A percentile compares a stretch with the other conserved stretches of the same genome.
Evolutionary conservation across 495 filamentous ascomycete species (phyloP).

Genomic region (Xylaria bambusicola): DNA sequence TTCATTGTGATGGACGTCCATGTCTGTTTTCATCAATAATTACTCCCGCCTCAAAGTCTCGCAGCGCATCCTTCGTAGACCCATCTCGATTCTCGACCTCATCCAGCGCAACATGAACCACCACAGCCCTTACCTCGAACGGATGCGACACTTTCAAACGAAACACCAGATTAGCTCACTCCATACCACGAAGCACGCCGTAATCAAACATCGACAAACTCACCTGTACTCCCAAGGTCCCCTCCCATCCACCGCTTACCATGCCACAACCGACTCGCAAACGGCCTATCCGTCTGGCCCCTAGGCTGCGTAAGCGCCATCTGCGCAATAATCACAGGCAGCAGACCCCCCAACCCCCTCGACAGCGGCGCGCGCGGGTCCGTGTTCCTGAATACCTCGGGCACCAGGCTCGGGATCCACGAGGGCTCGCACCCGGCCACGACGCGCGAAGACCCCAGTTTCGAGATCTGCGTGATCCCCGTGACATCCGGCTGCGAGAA

Average conservation of each 20-base stretch:
- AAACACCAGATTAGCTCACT: background rate
- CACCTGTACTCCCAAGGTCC: background rate
- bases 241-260: background rate
- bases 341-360: slow-evolving; percentile 29
- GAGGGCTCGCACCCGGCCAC: slow-evolving; percentile 24
- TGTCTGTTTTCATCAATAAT: background rate
- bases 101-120: slow-evolving; percentile 8
- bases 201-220: background rate
- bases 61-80: background rate
- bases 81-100: background rate
- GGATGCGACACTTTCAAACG: slow-evolving; percentile 5
- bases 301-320: slow-evolving; percentile 28
- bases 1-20: background rate
- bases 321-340: slow-evolving; percentile 32
- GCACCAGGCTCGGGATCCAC: slow-evolving; percentile 41
- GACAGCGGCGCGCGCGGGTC: slow-evolving; percentile 2
- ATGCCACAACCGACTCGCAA: slow-evolving; percentile 1
- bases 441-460: slow-evolving; percentile 6
- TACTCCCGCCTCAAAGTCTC: background rate
- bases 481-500: slow-evolving; percentile 12
- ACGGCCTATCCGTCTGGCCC: slow-evolving; percentile 8
- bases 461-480: slow-evolving; percentile 21
- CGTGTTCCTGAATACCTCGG: slow-evolving; percentile 26
- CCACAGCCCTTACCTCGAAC: background rate
- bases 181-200: background rate